These are phyloP conservation scores for Cladochytrium tenue DNA, from an alignment of 371 early-diverging fungal species.

Conservation along the genomic window DNA sequence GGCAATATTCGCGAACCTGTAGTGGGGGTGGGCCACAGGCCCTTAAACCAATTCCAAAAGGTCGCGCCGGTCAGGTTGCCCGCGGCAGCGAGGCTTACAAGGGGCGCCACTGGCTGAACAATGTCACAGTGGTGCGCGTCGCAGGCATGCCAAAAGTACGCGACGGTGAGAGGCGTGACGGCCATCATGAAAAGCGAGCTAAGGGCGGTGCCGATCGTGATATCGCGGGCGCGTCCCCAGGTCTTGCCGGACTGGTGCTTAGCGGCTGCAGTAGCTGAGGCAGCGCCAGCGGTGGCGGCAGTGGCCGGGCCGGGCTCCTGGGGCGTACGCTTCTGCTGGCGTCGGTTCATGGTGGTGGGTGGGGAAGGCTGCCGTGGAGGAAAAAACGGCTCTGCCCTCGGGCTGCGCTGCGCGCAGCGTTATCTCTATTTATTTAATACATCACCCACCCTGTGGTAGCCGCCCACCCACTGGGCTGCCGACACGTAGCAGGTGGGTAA, in stretches of 20 bases:
- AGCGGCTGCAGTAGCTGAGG: neutral
- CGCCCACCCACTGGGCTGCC: too few species aligned
- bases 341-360: neutral
- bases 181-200: slow-evolving; percentile 52
- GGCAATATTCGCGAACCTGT: slow-evolving; percentile 18
- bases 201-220: slow-evolving; percentile 50
- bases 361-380: neutral
- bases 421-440: neutral
- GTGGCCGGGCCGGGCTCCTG: neutral
- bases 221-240: slow-evolving; percentile 63
- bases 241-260: slow-evolving; percentile 54
- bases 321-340: too few species aligned
- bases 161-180: slow-evolving; percentile 64
- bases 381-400: neutral
- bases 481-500: too few species aligned
- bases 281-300: neutral
- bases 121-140: slow-evolving; percentile 66
- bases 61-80: slow-evolving; percentile 9
- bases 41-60: slow-evolving; percentile 14
- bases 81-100: slow-evolving; percentile 16
- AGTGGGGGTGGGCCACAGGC: slow-evolving; percentile 43
- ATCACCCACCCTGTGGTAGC: neutral
- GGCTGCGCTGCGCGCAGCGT: neutral
- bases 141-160: slow-evolving; percentile 70
- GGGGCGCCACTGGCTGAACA: slow-evolving; percentile 51